Conservation (phyloP, 768 basidiomycete genomes). For the Suillus tomentosus region DNA sequence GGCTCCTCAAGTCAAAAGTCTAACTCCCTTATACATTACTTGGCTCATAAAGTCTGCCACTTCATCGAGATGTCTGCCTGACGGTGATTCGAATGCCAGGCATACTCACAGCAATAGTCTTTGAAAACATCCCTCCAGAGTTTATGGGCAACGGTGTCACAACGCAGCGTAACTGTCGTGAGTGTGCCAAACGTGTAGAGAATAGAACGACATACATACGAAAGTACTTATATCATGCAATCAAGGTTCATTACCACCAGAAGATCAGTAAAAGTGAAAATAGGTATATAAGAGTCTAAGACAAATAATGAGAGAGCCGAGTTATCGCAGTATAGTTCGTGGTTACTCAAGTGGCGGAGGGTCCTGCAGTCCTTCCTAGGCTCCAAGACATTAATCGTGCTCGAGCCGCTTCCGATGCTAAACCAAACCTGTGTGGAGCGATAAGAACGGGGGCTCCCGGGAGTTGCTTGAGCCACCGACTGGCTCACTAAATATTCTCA, state of each 20-base stretch:
- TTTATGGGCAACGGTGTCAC: not conserved
- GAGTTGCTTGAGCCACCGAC: conserved; percentile 42
- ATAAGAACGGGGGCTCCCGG: not conserved
- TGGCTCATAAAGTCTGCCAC: conserved; percentile 28
- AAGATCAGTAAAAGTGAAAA: not conserved
- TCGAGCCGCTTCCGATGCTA: conserved; percentile 14
- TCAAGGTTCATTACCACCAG: not conserved
- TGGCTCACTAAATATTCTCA: conserved; percentile 75
- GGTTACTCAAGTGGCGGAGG: conserved; percentile 9
- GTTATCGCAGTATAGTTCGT: not conserved
- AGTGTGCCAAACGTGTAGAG: not conserved
- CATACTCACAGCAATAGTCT: not conserved
- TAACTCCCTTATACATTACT: conserved; percentile 27
- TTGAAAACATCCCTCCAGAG: not conserved
- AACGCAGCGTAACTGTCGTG: not conserved
- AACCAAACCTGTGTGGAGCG: conserved; percentile 7
- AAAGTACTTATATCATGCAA: not conserved
- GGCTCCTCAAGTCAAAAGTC: conserved; percentile 16
- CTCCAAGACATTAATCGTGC: conserved; percentile 8
- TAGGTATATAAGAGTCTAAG: not conserved
- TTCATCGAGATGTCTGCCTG: conserved; percentile 29
- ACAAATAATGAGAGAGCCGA: not conserved
- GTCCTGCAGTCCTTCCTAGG: conserved; percentile 4
- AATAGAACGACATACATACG: not conserved
- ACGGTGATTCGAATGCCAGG: not conserved